Conservation (phyloP, 208 protist species). For the Endotrypanum monterogeii region DNA sequence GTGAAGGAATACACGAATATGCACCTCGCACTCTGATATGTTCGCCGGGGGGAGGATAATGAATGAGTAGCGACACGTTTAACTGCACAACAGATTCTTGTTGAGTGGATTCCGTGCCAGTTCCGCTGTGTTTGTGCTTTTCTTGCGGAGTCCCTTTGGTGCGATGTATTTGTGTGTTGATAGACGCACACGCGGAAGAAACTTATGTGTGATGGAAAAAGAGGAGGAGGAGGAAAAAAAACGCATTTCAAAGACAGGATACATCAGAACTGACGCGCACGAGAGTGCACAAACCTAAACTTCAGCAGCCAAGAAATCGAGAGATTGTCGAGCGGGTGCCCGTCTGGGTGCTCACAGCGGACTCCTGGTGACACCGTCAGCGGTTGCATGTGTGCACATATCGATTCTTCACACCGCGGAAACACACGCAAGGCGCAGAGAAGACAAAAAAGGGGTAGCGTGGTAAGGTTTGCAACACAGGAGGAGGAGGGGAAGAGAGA, state of each 20-base stretch:
- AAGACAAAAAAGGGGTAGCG: not conserved
- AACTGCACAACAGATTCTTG: not conserved
- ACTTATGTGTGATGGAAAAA: too few relatives aligned
- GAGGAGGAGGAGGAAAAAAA: not conserved
- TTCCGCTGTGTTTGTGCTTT: not conserved
- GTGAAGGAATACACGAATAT: not conserved
- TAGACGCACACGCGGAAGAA: constrained; percentile 5
- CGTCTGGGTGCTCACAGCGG: not conserved
- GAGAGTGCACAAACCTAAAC: not conserved
- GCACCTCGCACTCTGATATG: not conserved
- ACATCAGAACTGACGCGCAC: not conserved
- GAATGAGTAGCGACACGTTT: too few relatives aligned
- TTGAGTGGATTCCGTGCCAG: not conserved
- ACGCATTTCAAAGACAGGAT: not conserved
- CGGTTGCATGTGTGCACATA: too few relatives aligned
- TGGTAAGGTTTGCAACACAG: too few relatives aligned
- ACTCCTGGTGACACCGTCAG: not conserved
- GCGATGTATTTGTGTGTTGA: constrained; percentile 8
- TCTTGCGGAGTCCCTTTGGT: not conserved
- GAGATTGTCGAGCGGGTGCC: not conserved
- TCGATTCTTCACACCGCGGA: too few relatives aligned
- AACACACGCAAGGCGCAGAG: too few relatives aligned
- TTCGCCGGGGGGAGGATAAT: not conserved
- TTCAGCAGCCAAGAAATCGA: not conserved
- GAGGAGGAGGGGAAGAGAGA: too few relatives aligned